Evolutionary conservation across 2,329 filamentous ascomycete genomes (phyloP).

Genomic region (Calonectria henricotiae): DNA sequence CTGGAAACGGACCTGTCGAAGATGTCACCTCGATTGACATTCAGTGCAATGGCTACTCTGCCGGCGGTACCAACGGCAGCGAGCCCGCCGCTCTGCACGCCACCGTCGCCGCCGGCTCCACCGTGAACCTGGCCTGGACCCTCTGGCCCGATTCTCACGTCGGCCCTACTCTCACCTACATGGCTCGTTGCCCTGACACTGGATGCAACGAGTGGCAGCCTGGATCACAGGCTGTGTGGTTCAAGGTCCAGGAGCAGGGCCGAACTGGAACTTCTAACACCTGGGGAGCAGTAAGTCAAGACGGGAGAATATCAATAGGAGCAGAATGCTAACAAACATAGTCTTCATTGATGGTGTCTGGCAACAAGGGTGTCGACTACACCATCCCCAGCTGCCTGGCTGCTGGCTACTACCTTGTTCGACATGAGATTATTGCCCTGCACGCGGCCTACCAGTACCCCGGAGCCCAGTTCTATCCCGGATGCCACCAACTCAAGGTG

Average conservation of each 20-base stretch:
- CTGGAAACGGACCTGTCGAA: slow-evolving; percentile 73
- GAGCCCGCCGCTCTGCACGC: slow-evolving; percentile 70
- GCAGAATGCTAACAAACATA: slow-evolving; percentile 41
- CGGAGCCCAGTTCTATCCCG: slow-evolving; percentile 73
- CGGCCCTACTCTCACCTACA: slow-evolving; percentile 73
- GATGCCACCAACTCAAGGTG: slow-evolving; percentile 72
- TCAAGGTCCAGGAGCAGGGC: slow-evolving; percentile 69
- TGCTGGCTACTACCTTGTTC: slow-evolving; percentile 72
- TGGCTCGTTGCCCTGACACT: slow-evolving; percentile 71
- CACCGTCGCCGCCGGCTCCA: slow-evolving; percentile 68
- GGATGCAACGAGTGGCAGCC: slow-evolving; percentile 69
- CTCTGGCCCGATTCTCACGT: slow-evolving; percentile 67
- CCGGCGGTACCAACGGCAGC: slow-evolving; percentile 65
- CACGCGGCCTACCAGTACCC: slow-evolving; percentile 67
- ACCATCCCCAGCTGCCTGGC: slow-evolving; percentile 70
- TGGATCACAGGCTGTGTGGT: slow-evolving; percentile 68
- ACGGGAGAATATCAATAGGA: fast-evolving
- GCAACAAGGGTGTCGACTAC: slow-evolving; percentile 65
- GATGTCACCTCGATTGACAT: slow-evolving; percentile 69
- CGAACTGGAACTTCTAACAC: slow-evolving; percentile 66
- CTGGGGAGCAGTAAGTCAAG: slow-evolving; percentile 62
- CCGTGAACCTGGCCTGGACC: slow-evolving; percentile 72
- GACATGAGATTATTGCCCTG: slow-evolving; percentile 72
- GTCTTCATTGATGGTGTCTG: slow-evolving; percentile 64
- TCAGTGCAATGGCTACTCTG: slow-evolving; percentile 71